A percentile compares a stretch with the other conserved stretches of the same genome.
phyloP scores from a whole-genome alignment of 2,329 filamentous ascomycete genomes.

The Epichloe glyceriae region DNA sequence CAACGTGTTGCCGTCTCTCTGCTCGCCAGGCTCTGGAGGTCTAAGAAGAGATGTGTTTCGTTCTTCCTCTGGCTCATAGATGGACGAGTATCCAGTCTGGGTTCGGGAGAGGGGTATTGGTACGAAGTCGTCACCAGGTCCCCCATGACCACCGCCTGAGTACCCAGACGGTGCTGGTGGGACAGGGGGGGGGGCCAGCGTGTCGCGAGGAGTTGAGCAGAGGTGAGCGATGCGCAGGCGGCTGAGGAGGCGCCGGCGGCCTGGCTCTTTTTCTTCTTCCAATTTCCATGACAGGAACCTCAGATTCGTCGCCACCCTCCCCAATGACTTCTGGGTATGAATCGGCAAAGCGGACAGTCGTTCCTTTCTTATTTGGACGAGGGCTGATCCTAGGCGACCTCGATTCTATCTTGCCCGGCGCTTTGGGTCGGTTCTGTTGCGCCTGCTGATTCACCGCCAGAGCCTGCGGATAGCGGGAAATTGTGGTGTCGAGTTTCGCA shows the following conservation, averaged over 20 bases:
- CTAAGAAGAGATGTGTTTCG: neutral
- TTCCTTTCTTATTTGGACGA: conserved; percentile 46
- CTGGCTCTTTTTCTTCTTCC: conserved; percentile 39
- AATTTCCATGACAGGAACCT: conserved; percentile 59
- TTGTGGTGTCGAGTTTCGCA: conserved; percentile 43
- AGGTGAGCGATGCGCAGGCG: conserved; percentile 5
- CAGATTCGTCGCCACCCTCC: conserved; percentile 79
- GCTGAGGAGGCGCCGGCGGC: conserved; percentile 17
- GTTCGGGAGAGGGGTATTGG: conserved; percentile 42
- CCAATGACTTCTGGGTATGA: conserved; percentile 71
- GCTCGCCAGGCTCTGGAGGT: neutral
- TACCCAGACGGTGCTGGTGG: neutral
- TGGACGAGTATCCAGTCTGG: conserved; percentile 40
- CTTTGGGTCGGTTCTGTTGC: conserved; percentile 31
- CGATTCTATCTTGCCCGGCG: conserved; percentile 24
- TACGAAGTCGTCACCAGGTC: conserved; percentile 30
- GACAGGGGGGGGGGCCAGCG: conserved; percentile 6
- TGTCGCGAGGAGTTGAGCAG: neutral
- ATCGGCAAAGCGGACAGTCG: conserved; percentile 63
- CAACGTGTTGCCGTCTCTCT: conserved; percentile 11
- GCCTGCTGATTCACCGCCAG: conserved; percentile 29
- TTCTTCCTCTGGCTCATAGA: conserved; percentile 14
- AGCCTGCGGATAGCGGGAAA: conserved; percentile 43
- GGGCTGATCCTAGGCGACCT: conserved; percentile 32
- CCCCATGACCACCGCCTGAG: conserved; percentile 4